Conservation (phyloP, 164 flowering plant species). For the Magnolia officinalis region DNA sequence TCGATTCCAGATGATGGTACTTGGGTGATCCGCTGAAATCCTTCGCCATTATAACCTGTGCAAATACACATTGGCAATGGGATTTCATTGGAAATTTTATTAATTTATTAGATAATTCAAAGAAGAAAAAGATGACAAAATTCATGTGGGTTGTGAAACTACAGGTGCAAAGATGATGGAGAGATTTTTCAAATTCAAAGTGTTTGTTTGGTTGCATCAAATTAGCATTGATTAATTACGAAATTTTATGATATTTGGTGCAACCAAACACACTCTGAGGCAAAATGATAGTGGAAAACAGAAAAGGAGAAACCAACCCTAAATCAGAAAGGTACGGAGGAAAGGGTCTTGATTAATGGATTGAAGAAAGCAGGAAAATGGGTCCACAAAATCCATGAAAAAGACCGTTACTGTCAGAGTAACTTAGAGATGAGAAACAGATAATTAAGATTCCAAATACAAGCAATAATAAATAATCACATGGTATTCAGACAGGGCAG, state of each 20-base stretch:
- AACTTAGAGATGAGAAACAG: not conserved
- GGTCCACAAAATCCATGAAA: not conserved
- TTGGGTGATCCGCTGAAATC: constrained; percentile 77
- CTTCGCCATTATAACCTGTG: constrained; percentile 55
- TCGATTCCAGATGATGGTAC: constrained; percentile 56
- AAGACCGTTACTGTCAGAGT: not conserved
- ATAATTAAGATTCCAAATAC: not conserved
- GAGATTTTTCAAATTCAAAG: not conserved
- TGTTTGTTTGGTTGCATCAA: not conserved
- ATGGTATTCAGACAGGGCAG: not conserved
- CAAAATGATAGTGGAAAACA: not conserved
- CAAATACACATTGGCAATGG: not conserved
- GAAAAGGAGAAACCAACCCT: not conserved
- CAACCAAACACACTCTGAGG: not conserved
- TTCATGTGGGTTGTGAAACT: not conserved
- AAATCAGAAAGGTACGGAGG: not conserved
- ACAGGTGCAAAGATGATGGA: not conserved
- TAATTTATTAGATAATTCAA: not conserved
- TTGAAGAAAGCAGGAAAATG: not conserved
- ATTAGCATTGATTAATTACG: not conserved
- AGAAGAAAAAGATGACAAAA: not conserved
- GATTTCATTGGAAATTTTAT: not conserved
- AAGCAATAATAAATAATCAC: not conserved
- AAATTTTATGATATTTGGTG: not conserved
- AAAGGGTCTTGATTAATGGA: not conserved